Conservation (phyloP, 2,329 filamentous ascomycete species). For the Arthrinium phaeospermum region DNA sequence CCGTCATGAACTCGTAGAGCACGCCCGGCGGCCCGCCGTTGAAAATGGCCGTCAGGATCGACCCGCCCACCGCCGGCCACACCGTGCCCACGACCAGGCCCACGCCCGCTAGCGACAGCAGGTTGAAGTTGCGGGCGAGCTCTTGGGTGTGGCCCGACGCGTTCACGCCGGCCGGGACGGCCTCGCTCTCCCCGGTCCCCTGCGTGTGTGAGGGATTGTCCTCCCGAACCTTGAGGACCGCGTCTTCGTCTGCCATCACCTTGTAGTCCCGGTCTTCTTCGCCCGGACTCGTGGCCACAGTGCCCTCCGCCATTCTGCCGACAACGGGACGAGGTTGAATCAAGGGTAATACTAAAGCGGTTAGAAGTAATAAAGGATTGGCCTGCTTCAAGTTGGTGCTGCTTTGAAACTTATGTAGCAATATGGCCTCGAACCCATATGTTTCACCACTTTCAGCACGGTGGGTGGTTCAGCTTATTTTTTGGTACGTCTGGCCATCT, state of each 20-base stretch:
- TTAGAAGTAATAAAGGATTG: neutral
- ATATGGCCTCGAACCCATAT: neutral
- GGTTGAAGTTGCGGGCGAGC: conserved; percentile 22
- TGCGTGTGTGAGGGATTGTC: neutral
- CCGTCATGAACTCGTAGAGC: conserved; percentile 63
- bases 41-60: conserved; percentile 55
- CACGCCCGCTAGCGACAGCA: conserved; percentile 22
- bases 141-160: conserved; percentile 24
- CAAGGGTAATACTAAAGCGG: neutral
- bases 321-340: too few species aligned
- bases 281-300: neutral
- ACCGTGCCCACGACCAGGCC: conserved; percentile 25
- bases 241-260: neutral
- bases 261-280: neutral
- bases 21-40: conserved; percentile 68
- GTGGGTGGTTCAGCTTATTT: neutral
- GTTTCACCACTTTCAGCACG: neutral
- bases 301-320: neutral
- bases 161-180: conserved; percentile 13
- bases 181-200: neutral
- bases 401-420: neutral
- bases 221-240: neutral
- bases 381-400: neutral
- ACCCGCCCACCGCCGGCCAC: conserved; percentile 43
- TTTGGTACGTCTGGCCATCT: neutral